Evolutionary conservation across 2,329 filamentous ascomycete species (phyloP).

Genomic region (Xylariaceae sp.): DNA sequence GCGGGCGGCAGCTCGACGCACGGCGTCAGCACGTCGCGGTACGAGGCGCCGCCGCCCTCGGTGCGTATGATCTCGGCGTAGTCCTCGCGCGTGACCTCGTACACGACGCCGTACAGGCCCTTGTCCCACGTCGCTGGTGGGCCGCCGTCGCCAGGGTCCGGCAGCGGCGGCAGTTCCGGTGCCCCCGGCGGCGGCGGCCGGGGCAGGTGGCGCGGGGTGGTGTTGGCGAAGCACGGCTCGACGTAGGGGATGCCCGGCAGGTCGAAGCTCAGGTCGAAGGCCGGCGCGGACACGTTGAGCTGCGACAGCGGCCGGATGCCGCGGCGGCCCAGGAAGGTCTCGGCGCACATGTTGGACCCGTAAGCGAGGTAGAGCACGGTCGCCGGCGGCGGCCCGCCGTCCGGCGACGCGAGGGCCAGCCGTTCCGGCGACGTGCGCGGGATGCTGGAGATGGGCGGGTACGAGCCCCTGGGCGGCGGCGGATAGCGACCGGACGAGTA

Average conservation of each 20-base stretch:
- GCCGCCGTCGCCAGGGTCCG: constrained; percentile 36
- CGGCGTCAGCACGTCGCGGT: constrained; percentile 73
- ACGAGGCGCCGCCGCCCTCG: constrained; percentile 80
- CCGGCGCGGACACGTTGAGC: constrained; percentile 74
- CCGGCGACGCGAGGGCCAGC: constrained; percentile 26
- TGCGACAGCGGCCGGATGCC: constrained; percentile 76
- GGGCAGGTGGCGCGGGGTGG: constrained; percentile 50
- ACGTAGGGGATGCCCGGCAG: constrained; percentile 77
- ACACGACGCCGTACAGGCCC: constrained; percentile 85
- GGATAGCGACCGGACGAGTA: constrained; percentile 8
- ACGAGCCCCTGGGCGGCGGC: constrained; percentile 4
- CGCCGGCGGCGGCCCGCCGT: constrained; percentile 13
- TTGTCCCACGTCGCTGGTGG: constrained; percentile 56
- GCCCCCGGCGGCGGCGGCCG: constrained; percentile 24
- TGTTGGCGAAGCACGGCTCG: constrained; percentile 91
- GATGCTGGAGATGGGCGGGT: constrained; percentile 25
- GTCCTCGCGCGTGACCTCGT: constrained; percentile 80
- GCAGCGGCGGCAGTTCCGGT: constrained; percentile 9
- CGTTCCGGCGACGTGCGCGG: constrained; percentile 30
- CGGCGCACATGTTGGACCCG: constrained; percentile 76
- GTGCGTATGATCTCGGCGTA: constrained; percentile 82
- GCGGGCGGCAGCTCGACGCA: constrained; percentile 62
- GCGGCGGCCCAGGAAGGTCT: constrained; percentile 71
- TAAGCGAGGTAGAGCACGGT: constrained; percentile 80
- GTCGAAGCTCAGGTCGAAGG: constrained; percentile 73